A percentile compares a stretch with the other conserved stretches of the same genome.
These are phyloP conservation scores for Pinus taeda DNA, from an alignment of 75 land plant genomes.

Conservation along the genomic window DNA sequence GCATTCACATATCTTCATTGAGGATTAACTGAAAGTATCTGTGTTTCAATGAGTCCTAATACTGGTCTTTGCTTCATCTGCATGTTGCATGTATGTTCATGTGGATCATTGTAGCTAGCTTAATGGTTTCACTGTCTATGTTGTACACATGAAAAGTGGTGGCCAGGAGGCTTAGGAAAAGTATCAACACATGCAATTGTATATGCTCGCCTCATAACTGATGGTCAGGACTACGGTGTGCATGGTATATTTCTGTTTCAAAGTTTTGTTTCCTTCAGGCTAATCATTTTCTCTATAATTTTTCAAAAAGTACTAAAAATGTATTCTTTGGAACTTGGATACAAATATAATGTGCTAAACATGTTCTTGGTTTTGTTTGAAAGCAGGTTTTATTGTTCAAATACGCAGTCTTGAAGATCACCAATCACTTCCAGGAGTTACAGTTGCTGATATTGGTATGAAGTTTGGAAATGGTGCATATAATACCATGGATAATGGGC, in stretches of 20 bases:
- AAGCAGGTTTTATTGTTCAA: constrained; percentile 24
- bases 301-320: too few species aligned
- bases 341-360: not conserved
- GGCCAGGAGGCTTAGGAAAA: too few species aligned
- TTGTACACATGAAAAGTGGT: constrained; percentile 14
- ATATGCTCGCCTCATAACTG: too few species aligned
- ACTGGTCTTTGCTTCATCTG: not conserved
- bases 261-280: not conserved
- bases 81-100: not conserved
- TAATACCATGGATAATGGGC: too few species aligned
- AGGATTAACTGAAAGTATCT: not conserved
- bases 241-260: constrained; percentile 25
- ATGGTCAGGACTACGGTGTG: too few species aligned
- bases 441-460: too few species aligned
- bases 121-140: not conserved
- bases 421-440: too few species aligned
- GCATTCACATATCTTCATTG: constrained; percentile 1
- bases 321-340: not conserved
- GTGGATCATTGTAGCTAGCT: not conserved
- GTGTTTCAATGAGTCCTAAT: not conserved
- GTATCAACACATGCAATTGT: too few species aligned
- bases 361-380: constrained; percentile 1
- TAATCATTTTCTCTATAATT: too few species aligned
- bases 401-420: too few species aligned
- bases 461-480: too few species aligned